These are phyloP conservation scores for Aquilaria sinensis DNA, from an alignment of 345 rosid genomes.

Conservation along the genomic window DNA sequence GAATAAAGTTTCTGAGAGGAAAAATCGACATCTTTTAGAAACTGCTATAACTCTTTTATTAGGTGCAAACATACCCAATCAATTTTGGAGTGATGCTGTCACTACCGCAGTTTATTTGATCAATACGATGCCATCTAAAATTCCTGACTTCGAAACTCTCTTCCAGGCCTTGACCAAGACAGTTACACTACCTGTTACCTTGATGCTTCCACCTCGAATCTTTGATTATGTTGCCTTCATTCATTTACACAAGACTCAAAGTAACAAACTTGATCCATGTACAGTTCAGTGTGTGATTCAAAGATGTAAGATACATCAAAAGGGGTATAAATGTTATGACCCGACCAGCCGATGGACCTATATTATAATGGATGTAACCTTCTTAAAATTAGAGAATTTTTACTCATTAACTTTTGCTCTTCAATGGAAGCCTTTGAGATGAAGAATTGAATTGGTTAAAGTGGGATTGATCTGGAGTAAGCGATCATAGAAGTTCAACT, in stretches of 20 bases:
- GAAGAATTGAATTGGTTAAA: too few relatives aligned
- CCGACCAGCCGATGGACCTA: background rate
- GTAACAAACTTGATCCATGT: background rate
- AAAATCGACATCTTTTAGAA: background rate
- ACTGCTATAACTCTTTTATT: background rate
- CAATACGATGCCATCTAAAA: background rate
- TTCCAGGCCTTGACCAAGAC: background rate
- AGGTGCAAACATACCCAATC: background rate
- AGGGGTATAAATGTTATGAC: slow-evolving; percentile 7
- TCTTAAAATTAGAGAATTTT: background rate
- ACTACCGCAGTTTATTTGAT: background rate
- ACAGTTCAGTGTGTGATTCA: slow-evolving; percentile 2
- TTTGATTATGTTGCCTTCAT: background rate
- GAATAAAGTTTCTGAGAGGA: background rate
- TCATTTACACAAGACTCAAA: background rate
- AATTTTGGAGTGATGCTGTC: background rate
- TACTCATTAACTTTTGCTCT: too few relatives aligned
- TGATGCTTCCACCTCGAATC: background rate
- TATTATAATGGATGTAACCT: slow-evolving; percentile 6
- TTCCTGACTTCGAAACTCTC: background rate
- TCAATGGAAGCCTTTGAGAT: too few relatives aligned
- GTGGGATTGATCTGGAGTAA: too few relatives aligned
- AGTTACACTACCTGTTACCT: background rate
- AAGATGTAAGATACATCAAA: background rate
- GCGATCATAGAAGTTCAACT: too few relatives aligned